Percentiles rank a stretch among this genome's conserved stretches.
Evolutionary conservation across 164 flowering plant species (phyloP).

Genomic region (Tetracentron sinense): DNA sequence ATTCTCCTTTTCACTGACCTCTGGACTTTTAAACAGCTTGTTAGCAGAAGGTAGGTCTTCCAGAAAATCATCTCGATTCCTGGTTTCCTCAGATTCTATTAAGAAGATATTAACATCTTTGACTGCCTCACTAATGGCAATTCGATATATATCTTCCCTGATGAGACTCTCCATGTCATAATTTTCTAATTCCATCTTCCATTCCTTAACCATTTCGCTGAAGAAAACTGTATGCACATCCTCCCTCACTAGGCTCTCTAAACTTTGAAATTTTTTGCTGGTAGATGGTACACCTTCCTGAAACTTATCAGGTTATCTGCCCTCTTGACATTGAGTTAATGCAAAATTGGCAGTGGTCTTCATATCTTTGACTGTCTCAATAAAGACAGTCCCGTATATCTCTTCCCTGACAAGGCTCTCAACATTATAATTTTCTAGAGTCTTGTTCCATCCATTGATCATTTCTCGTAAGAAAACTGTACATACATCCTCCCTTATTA

Average conservation of each 20-base stretch:
- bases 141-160: conserved; percentile 24
- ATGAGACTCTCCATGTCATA: conserved; percentile 17
- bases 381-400: background rate
- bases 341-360: no score
- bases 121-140: conserved; percentile 17
- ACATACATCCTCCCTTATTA: conserved; percentile 10
- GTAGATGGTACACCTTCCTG: background rate
- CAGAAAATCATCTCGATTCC: conserved; percentile 1
- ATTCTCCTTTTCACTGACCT: conserved; percentile 18
- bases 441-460: conserved; percentile 15
- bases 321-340: no score
- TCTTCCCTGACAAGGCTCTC: conserved; percentile 15
- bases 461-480: conserved; percentile 12
- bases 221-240: conserved; percentile 16
- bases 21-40: background rate
- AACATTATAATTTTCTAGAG: background rate
- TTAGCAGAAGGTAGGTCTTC: conserved; percentile 3
- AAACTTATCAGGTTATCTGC: background rate
- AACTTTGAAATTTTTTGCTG: background rate
- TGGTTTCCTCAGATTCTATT: conserved; percentile 6
- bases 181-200: conserved; percentile 18
- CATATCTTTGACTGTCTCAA: background rate
- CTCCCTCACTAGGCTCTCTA: conserved; percentile 10
- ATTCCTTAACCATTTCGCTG: conserved; percentile 17
- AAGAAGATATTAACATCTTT: conserved; percentile 17